These are phyloP conservation scores for Cyclotella cryptica DNA, from an alignment of 108 stramenopile genomes.

Conservation along the genomic window DNA sequence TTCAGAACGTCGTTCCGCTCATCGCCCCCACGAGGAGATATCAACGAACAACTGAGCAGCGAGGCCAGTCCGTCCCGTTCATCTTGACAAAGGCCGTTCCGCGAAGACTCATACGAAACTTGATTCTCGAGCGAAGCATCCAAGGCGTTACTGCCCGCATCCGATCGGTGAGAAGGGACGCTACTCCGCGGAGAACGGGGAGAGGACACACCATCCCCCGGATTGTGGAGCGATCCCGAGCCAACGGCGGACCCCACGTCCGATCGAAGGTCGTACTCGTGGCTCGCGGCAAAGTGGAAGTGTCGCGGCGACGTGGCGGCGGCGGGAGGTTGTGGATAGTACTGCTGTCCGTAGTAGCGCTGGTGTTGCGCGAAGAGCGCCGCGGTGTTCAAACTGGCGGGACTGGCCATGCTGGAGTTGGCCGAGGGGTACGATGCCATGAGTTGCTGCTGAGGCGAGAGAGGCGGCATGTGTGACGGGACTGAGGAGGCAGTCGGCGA, in stretches of 20 bases:
- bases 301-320: neutral
- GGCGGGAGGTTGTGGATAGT: neutral
- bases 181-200: too few relatives aligned
- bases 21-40: conserved; percentile 13
- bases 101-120: neutral
- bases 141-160: neutral
- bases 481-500: too few relatives aligned
- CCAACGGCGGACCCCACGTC: neutral
- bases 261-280: too few relatives aligned
- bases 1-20: conserved; percentile 1
- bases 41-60: conserved; percentile 1
- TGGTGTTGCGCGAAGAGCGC: neutral
- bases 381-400: neutral
- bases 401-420: neutral
- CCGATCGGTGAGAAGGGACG: too few relatives aligned
- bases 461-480: too few relatives aligned
- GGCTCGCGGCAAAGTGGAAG: neutral
- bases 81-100: neutral
- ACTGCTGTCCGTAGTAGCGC: neutral
- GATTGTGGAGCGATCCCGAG: neutral
- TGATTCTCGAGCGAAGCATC: neutral
- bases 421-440: too few relatives aligned
- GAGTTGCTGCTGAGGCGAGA: too few relatives aligned
- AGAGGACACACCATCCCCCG: neutral
- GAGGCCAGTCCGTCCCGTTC: conserved; percentile 10